Evolutionary conservation across 2,329 filamentous ascomycete genomes (phyloP), one percentile per base, ranked within the genome.

Genomic region (Ophiocordyceps camponoti-leonardi): DNA sequence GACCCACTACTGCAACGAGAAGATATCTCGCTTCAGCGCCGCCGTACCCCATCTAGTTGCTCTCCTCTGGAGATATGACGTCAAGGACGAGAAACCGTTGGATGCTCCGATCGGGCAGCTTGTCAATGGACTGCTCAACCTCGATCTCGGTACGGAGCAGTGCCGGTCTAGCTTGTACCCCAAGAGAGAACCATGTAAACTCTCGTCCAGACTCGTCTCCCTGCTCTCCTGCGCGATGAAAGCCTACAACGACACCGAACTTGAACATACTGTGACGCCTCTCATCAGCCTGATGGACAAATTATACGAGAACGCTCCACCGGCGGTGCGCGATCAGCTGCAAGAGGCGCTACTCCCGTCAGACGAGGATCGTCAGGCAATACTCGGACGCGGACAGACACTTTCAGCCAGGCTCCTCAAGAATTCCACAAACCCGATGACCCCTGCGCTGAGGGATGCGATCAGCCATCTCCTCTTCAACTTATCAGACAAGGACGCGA

Each of bases 401-500:
- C 67, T 96, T 0, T 73, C 90, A 2, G 81, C 86, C 2, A 77
- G 79, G 48, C 67, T 98, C 2, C 72, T 98, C 44, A 77, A 79
- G 46, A 76, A 92, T 39, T 86, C 84, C 2, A 85, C 80, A 6
- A 85, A 83, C 14, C 75, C 87, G 0, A 62, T 77, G 41, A 74
- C 83, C 0, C 77, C 85, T 0, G 78, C 80, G 37, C 67, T 94
- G 3, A 77, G 86, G 18, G 78, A 83, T 42, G 75, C 77, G 18
- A 81, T 94, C 45, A 84, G 83, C 0, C 72, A 81, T 28, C 69
- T 98, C 22, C 74, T 95, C 49, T 98, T 93, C 58, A 83, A 93
- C 51, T 71, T 96, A 26, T 94, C 87, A 0, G 82, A 81, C 51
- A 83, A 80, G 53, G 80, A 95, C 54, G 76, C 88, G 0, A 74